phyloP scores from a whole-genome alignment of 2,329 filamentous ascomycete genomes.

The Dothideomycetes sp. region DNA sequence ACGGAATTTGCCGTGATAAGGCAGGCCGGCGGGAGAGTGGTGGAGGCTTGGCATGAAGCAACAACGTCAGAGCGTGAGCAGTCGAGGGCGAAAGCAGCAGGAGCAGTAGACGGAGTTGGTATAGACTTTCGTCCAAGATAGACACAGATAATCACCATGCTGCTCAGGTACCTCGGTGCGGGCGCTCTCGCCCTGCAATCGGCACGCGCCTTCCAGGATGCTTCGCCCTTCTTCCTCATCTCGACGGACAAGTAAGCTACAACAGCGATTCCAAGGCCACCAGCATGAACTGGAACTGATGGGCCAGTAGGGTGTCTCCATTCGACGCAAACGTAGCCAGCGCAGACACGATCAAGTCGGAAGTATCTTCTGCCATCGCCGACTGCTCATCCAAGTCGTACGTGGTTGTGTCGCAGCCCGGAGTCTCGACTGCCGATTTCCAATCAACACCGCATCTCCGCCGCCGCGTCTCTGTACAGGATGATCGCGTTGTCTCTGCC shows the following conservation, averaged over 20 bases:
- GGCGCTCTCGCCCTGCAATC: constrained; percentile 12
- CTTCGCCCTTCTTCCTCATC: constrained; percentile 81
- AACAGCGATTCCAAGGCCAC: constrained; percentile 9
- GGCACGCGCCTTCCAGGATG: constrained; percentile 69
- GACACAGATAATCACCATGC: constrained; percentile 4
- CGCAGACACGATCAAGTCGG: constrained; percentile 19
- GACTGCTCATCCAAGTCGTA: constrained; percentile 16
- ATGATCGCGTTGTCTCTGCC: constrained; percentile 2
- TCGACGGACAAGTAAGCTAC: constrained; percentile 67
- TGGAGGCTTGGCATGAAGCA: constrained; percentile 1
- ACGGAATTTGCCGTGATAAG: constrained; percentile 5
- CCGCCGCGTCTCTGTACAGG: constrained; percentile 38
- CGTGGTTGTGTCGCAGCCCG: constrained; percentile 62
- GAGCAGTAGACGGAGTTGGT: constrained; percentile 3
- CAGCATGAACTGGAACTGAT: constrained; percentile 20
- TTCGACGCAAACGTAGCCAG: constrained; percentile 22
- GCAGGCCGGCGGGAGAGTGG: not conserved
- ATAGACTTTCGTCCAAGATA: constrained; percentile 1
- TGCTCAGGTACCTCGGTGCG: constrained; percentile 10
- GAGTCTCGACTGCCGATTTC: constrained; percentile 63
- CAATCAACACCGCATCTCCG: constrained; percentile 46
- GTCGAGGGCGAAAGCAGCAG: constrained; percentile 9
- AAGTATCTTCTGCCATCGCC: not conserved
- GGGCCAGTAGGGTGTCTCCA: too few relatives aligned
- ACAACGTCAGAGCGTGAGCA: constrained; percentile 13